Base-by-base conservation (phyloP, 169 alveolate genomes). In the Plasmodium reichenowi region DNA sequence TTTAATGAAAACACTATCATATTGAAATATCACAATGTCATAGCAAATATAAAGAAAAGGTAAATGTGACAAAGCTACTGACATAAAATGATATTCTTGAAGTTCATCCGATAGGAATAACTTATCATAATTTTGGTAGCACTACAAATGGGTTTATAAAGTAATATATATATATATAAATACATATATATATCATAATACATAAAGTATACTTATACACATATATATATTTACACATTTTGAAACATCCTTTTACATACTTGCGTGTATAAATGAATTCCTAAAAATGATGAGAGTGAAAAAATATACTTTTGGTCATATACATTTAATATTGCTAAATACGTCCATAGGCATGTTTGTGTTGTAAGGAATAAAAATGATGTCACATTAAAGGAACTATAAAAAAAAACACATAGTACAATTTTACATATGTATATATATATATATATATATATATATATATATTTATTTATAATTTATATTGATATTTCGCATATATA, bases 11-110 rank as follows among this genome's bases (percentile, higher is more conserved):
- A 80, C 72, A 45, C 90, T 80, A 47, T 80, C 90, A 80, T 80
- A 80, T 48, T 80, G 90, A 68, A 67, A 80, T 67, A 80, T 80
- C 26, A 80, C 80, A 68, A 80, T 68, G 72, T 80, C 80, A 50
- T 80, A 80, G 24, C 90, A 80, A 29, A 80, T 80, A 43, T 80
- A 80, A n/a, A 80, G 90, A 38, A 80, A 67, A 10, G 90, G 90
- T 10, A 80, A 60, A 60, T 80, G 90, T 71, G 90, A 80, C 67
- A 80, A 80, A 50, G 90, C 90, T 32, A 80, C 38, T 10, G 90
- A 80, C 90, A 80, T 80, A 43, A 67, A 80, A 20, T 80, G 90
- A 32, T 80, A 80, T 54, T 80, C 90, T 67, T 80, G 90, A 45
- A 80, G 67, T 52, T 80, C 74, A 15, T 67, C 90, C 15, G 90